Evolutionary conservation across 2,329 filamentous ascomycete genomes (phyloP), one percentile per base, ranked within the genome.

Genomic region (Stenocarpella maydis): DNA sequence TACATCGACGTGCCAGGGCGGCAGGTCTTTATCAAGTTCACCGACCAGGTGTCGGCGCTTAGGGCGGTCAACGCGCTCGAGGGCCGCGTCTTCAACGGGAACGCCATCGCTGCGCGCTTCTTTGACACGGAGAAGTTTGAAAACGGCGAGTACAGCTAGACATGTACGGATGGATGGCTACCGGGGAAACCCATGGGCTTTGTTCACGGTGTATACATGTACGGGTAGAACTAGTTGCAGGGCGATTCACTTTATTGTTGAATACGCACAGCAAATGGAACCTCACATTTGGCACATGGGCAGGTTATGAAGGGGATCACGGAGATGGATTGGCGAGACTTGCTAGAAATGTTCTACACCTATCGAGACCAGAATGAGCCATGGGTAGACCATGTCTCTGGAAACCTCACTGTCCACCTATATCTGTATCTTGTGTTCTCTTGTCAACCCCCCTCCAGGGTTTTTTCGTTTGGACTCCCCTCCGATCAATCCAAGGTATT

Each of bases 1-100:
- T 91, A 91, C 76, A 90, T 98, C 69, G 89, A 93, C 76, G 84
- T 89, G 53, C 82, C 86, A 73, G 84, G 84, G 60, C 81, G 84
- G 15, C 88, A 90, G 65, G 96, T 99, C 5, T 98, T 97, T 79
- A 94, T 99, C 79, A 93, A 97, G 78, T 99, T 98, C 77, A 95
- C 93, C 2, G 92, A 92, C 73, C 88, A 91, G 75, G 84, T 98
- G 66, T 96, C 92, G 54, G 96, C 94, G 17, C 81, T 98, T 69
- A 68, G 95, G 91, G 95, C 95, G 64, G 93, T 98, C 63, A 97
- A 96, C 77, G 94, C 94, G 14, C 87, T 97, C 49, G 90, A 97
- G 76, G 94, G 94, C 19, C 90, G 94, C 65, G 87, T 94, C 19
- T 98, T 98, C 79, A 95, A 94, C 73, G 95, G 93, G 5, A 97